Evolutionary conservation across 106 monocot species (phyloP), one percentile per base, ranked within the genome.

Genomic region (Dendrobium chrysotoxum): DNA sequence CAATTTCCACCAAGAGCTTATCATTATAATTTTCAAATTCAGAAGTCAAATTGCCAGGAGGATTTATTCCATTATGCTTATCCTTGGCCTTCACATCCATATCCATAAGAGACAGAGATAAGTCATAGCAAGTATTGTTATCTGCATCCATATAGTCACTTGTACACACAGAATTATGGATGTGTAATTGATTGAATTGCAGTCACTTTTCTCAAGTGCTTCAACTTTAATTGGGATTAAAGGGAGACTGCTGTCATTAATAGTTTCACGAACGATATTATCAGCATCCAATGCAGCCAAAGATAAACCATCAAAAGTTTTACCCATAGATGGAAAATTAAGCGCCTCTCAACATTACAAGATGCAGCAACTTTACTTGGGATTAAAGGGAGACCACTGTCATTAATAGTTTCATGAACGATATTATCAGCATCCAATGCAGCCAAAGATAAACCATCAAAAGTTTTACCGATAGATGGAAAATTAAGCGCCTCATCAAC

Each of bases 1-100:
- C 81, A 74, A 76, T 42, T 21, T 44, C 76, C 65, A 78, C 75
- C n/a, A 81, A 79, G 65, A 77, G 84, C 26, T 82, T 84, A 42
- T 53, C 75, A 64, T 57, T 77, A 77, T 38, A 80, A 18, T 85
- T 75, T 10, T 70, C 85, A 80, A 80, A 77, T 75, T 77, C 61
- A 75, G 78, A 65, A 57, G 54, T 78, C 26, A 76, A 7, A 12
- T 54, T 53, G 55, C 74, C 53, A 7, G 79, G 54, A 74, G 54
- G 39, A 77, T 79, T 64, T 47, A 77, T 78, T 46, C 58, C 82
- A 75, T 50, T 53, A 80, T 65, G 66, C 74, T 68, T 79, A 5
- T 71, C 79, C 65, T 25, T 38, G 13, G 13, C 30, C 20, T 26
- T 30, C 75, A 39, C 82, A 77, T 84, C 81, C 72, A 75, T 12